A percentile compares a stretch with the other conserved stretches of the same genome.
phyloP scores from a whole-genome alignment of 192 early-diverging fungal genomes.

The Kappamyces sp. region DNA sequence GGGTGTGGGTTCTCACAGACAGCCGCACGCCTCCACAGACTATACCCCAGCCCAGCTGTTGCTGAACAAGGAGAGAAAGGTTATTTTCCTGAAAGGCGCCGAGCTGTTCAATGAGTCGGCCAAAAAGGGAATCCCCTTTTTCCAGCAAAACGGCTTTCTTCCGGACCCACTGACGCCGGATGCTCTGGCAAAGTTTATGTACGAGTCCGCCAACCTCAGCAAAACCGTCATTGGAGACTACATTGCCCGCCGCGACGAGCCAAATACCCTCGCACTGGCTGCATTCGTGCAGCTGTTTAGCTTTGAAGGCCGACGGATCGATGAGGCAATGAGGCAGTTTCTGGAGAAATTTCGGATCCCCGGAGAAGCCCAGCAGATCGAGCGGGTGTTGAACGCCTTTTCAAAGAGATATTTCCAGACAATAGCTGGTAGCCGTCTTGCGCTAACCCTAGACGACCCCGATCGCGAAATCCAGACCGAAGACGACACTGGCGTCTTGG shows the following conservation, averaged over 20 bases:
- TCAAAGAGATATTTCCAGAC: constrained; percentile 72
- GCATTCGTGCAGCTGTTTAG: constrained; percentile 80
- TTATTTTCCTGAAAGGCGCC: constrained; percentile 70
- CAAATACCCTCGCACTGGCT: constrained; percentile 79
- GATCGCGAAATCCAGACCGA: constrained; percentile 66
- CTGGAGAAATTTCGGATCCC: constrained; percentile 91
- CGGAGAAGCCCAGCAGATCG: constrained; percentile 97
- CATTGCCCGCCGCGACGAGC: constrained; percentile 73
- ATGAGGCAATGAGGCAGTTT: constrained; percentile 89
- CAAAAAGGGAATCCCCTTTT: constrained; percentile 76
- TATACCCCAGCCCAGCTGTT: constrained; percentile 27
- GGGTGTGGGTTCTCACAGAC: no score
- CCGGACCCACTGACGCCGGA: constrained; percentile 41
- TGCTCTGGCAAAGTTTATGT: constrained; percentile 70
- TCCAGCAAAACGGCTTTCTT: constrained; percentile 56
- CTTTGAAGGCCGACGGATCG: constrained; percentile 80
- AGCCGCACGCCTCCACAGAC: not conserved
- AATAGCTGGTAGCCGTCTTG: constrained; percentile 22
- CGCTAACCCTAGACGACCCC: constrained; percentile 18
- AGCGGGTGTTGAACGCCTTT: constrained; percentile 89
- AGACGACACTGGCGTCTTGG: constrained; percentile 79
- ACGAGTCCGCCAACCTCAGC: constrained; percentile 74
- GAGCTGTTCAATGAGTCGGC: constrained; percentile 78
- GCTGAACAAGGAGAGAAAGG: constrained; percentile 64
- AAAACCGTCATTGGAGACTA: constrained; percentile 86